A percentile compares a stretch with the other conserved stretches of the same genome.
Evolutionary conservation across 2,329 filamentous ascomycete genomes (phyloP).

Genomic region (Claviceps monticola): DNA sequence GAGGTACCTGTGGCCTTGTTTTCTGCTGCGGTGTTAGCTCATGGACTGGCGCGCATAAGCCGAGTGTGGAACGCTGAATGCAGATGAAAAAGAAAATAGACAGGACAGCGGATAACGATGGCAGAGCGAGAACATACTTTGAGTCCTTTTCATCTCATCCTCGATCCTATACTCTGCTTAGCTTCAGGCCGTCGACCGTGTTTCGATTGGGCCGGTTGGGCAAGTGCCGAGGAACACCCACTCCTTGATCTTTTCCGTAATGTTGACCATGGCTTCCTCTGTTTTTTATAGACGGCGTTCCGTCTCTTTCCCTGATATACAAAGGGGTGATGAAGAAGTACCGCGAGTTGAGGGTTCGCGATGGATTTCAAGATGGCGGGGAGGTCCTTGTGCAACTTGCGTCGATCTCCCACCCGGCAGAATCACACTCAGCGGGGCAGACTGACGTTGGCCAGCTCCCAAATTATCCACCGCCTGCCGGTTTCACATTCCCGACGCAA

Average conservation of each 20-base stretch:
- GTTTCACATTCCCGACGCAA: not conserved
- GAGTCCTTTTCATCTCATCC: constrained; percentile 97
- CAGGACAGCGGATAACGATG: not conserved
- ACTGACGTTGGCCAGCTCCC: not conserved
- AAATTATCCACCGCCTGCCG: constrained; percentile 1
- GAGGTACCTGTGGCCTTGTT: constrained; percentile 93
- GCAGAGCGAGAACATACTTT: constrained; percentile 52
- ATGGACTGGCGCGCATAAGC: not conserved
- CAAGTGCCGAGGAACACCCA: constrained; percentile 28
- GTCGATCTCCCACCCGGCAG: not conserved
- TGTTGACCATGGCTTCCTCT: constrained; percentile 74
- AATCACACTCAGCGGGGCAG: constrained; percentile 2
- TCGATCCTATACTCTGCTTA: constrained; percentile 61
- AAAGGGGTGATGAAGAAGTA: not conserved
- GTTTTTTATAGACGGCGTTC: constrained; percentile 18
- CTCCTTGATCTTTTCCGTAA: constrained; percentile 99
- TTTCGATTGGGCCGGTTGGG: constrained; percentile 2
- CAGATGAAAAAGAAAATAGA: too few relatives aligned
- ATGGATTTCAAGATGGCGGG: not conserved
- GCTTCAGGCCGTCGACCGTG: constrained; percentile 2
- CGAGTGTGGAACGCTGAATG: too few relatives aligned
- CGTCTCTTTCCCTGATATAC: constrained; percentile 10
- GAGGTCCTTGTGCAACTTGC: not conserved
- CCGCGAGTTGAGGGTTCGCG: not conserved
- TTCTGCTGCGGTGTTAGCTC: constrained; percentile 42